A percentile compares a stretch with the other conserved stretches of the same genome.
phyloP scores from a whole-genome alignment of 2,329 filamentous ascomycete genomes.

The Aspergillus sojae region DNA sequence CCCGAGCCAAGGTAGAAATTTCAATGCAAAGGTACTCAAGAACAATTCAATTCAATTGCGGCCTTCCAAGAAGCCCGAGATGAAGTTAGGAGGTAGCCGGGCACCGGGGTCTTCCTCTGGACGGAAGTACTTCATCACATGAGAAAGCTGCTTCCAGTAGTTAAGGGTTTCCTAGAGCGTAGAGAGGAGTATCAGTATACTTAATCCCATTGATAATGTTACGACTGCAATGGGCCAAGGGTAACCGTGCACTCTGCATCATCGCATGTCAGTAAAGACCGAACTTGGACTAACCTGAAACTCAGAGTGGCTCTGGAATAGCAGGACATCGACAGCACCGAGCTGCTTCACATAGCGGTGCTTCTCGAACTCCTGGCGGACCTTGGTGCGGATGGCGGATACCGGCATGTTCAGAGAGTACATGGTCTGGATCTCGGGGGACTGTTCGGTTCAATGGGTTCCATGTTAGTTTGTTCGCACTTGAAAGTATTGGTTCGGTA shows the following conservation, averaged over 20 bases:
- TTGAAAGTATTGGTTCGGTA: background rate
- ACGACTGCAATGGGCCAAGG: background rate
- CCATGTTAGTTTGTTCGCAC: background rate
- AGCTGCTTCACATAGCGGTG: slow-evolving; percentile 92
- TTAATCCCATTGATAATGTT: background rate
- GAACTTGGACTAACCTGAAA: slow-evolving; percentile 70
- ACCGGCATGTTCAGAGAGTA: slow-evolving; percentile 91
- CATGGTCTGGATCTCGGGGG: slow-evolving; percentile 95
- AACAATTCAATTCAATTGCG: slow-evolving; percentile 43
- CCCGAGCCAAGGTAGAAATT: slow-evolving; percentile 16
- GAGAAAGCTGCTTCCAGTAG: slow-evolving; percentile 96
- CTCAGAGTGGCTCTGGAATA: slow-evolving; percentile 89
- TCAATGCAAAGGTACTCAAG: slow-evolving; percentile 24
- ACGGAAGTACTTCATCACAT: slow-evolving; percentile 96
- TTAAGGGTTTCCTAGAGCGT: slow-evolving; percentile 85
- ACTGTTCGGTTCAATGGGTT: slow-evolving; percentile 57
- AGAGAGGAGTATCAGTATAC: background rate
- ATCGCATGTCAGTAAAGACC: background rate
- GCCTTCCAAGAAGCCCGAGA: slow-evolving; percentile 93
- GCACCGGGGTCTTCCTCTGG: slow-evolving; percentile 77
- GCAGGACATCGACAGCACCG: slow-evolving; percentile 80
- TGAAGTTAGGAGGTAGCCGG: slow-evolving; percentile 84
- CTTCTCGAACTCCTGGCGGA: slow-evolving; percentile 95
- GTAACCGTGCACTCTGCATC: background rate
- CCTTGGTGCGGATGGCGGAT: slow-evolving; percentile 84